Evolutionary conservation across 2,329 filamentous ascomycete species (phyloP), one percentile per base, ranked within the genome.

Genomic region (Cladosporium sp.): DNA sequence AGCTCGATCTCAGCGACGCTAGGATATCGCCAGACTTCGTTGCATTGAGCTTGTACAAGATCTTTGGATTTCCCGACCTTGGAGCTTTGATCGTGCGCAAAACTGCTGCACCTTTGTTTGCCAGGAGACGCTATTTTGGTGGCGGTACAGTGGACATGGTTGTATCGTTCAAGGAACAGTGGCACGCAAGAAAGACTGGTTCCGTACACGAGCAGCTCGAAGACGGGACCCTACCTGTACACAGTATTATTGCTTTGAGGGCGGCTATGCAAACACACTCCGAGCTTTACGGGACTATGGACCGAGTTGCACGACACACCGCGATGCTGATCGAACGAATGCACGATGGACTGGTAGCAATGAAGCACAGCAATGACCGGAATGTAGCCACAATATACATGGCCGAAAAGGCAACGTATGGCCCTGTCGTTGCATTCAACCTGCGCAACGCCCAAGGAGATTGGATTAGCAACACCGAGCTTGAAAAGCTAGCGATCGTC

Each of bases 51-150:
- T 88, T 98, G 69, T 96, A 97, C 80, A 99, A 98, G 77, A 93
- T 97, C n/a, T 98, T 98, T 76, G 94, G 95, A 1, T 97, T 97
- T 69, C 94, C 94, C 0, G 92, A 98, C 75, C 82, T 98, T 1
- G 94, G 94, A 1, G 93, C 89, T 1, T 79, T 99, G 66, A 88
- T 98, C 33, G 88, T 98, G 14, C 88, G 90, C 50, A 93, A 91
- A 71, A 83, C 86, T 35, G 86, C 91, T 14, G 87, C 86, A 7
- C 76, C 83, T 46, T 88, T 97, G 56, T 74, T 77, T 49, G 80
- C 85, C 35, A 81, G 82, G 50, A 86, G 92, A 67, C 88, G 82
- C 68, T 99, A 96, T 73, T 99, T 99, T 78, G 94, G 94, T 6
- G 95, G 94, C 7, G 95, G 95, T 3, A 98, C 94, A 0, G 94